Base-by-base conservation (phyloP, 2,329 filamentous ascomycete genomes). In the Tolypocladium endophyticum region DNA sequence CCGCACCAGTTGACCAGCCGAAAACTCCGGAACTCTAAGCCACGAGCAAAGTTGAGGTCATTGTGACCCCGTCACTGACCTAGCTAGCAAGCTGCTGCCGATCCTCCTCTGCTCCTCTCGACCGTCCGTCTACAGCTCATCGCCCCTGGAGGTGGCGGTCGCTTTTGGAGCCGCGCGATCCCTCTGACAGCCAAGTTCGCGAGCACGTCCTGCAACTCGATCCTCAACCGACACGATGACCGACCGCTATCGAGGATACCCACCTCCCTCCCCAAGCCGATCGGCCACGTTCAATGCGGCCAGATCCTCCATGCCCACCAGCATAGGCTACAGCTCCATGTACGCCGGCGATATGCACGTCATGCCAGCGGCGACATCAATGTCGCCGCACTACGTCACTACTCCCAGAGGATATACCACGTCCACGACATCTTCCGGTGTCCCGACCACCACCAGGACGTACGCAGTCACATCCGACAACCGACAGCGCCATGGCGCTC, bases 401-500 rank as follows among this genome's bases (percentile, higher is more conserved):
- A 67, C 71, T 18, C 72, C 73, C 16, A 65, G 72, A 61, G 70
- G 66, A 60, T 73, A 74, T 57, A 68, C 69, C 36, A 69, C 69
- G 36, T 66, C 72, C 28, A 67, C 67, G 59, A 69, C 74, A 68
- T 64, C 73, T 57, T 69, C 69, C 59, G 72, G 65, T 59, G 67
- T 69, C 57, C 72, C 73, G 30, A 74, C 80, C 45, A 79, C 77
- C 12, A 79, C 81, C 23, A 82, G 81, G 56, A 81, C 81, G 14
- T 86, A 86, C 66, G 80, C 81, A 58, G 77, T 84, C 58, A 77
- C 77, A 59, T 78, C 81, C 55, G 83, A 86, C 52, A 74, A 79
- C 41, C 66, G 79, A 45, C 76, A 80, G 61, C 77, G 73, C 61
- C 73, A 76, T 55, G 80, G 74, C 65, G 71, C 77, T 45, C 79